Conservation (phyloP, 2,329 filamentous ascomycete species). For the Pseudohalonectria lignicola region DNA sequence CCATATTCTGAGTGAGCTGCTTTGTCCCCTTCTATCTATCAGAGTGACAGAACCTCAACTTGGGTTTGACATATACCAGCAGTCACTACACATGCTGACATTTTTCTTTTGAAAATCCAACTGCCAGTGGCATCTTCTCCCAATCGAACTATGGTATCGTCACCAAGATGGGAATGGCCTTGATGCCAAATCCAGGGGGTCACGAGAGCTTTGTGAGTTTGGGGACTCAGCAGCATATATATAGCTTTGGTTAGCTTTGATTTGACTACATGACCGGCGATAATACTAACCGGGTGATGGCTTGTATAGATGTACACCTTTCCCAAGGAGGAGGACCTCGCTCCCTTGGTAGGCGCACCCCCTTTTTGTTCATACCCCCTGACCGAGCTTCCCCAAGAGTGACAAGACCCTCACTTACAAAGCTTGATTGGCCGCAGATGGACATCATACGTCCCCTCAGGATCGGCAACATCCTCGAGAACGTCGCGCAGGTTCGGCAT, state of each 20-base stretch:
- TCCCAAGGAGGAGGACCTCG: conserved; percentile 34
- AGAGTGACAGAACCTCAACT: too few relatives aligned
- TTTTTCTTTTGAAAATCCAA: background rate
- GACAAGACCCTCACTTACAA: conserved; percentile 1
- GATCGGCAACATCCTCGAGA: conserved; percentile 24
- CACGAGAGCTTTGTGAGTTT: conserved; percentile 26
- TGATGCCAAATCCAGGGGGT: conserved; percentile 41
- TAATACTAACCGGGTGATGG: too few relatives aligned
- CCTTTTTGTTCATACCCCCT: background rate
- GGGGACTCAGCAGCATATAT: background rate
- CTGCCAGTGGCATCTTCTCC: conserved; percentile 34
- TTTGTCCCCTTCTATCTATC: background rate
- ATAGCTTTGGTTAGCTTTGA: conserved; percentile 17
- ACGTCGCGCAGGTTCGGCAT: conserved; percentile 22
- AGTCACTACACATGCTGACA: background rate
- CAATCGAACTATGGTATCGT: conserved; percentile 40
- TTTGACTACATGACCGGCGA: conserved; percentile 9
- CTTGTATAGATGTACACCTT: conserved; percentile 27
- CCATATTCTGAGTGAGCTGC: conserved; percentile 17
- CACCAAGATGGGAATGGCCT: conserved; percentile 38
- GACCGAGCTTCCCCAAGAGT: too few relatives aligned
- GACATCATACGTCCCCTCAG: conserved; percentile 36
- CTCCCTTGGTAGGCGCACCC: conserved; percentile 22
- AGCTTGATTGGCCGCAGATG: conserved; percentile 17
- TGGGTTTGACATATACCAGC: too few relatives aligned